phyloP scores from a whole-genome alignment of 768 basidiomycete genomes.

The Steccherinum ochraceum region DNA sequence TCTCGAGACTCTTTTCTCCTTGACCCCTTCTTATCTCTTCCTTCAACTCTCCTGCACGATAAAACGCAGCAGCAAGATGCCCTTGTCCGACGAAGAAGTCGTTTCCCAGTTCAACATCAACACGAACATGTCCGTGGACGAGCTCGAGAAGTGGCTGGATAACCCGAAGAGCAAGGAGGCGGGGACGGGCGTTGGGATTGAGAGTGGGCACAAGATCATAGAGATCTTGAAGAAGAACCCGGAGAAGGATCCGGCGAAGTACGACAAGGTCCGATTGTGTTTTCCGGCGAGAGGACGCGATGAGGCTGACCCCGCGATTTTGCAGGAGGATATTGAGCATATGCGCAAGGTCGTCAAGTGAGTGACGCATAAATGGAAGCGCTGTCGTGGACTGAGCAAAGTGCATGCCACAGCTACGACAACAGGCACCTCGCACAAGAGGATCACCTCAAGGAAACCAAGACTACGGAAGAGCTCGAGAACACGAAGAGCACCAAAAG shows the following conservation, averaged over 20 bases:
- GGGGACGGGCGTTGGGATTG: conserved; percentile 26
- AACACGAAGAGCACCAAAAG: conserved; percentile 28
- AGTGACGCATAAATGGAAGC: background rate
- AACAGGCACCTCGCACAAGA: conserved; percentile 28
- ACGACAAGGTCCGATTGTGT: conserved; percentile 20
- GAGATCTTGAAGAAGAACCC: conserved; percentile 29
- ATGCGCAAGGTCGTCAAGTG: conserved; percentile 28
- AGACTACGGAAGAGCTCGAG: conserved; percentile 23
- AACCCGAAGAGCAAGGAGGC: conserved; percentile 24
- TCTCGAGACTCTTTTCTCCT: too few species aligned
- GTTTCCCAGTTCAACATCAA: conserved; percentile 25
- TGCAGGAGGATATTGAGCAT: conserved; percentile 25
- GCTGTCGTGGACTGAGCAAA: background rate
- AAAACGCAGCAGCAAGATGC: conserved; percentile 11
- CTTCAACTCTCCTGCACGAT: background rate
- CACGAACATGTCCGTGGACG: conserved; percentile 27
- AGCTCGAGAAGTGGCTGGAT: conserved; percentile 26
- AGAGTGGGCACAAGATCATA: conserved; percentile 27
- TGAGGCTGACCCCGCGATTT: background rate
- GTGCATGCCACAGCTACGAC: conserved; percentile 19
- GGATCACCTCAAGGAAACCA: conserved; percentile 25
- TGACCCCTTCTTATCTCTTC: background rate
- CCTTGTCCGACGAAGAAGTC: conserved; percentile 23
- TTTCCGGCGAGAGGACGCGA: background rate
- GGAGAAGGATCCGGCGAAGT: conserved; percentile 21